Evolutionary conservation across 768 basidiomycete species (phyloP), one percentile per base, ranked within the genome.

Genomic region (Roridomyces roridus): DNA sequence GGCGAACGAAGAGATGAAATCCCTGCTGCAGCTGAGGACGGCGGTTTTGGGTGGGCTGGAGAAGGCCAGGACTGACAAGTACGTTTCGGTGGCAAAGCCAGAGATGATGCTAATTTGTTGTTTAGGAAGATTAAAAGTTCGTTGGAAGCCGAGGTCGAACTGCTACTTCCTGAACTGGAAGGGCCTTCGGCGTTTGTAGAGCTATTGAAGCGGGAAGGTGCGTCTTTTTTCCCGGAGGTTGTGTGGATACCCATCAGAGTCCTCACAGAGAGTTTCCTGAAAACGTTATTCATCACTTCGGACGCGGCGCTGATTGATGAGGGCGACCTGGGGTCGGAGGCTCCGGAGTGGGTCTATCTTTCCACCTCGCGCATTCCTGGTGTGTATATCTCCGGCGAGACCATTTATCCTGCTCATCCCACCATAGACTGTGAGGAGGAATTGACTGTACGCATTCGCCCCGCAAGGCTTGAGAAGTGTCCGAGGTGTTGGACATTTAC

Each of bases 401-500:
- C 21, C 40, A 43, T 39, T n/a, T 15, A n/a, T n/a, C n/a, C n/a
- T n/a, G n/a, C n/a, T n/a, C n/a, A n/a, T n/a, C n/a, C n/a, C n/a
- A n/a, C n/a, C n/a, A n/a, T n/a, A n/a, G n/a, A n/a, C n/a, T n/a
- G n/a, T 50, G 73, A 74, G 21, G 68, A 71, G 34, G 70, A 67
- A 15, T 36, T 87, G 3, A 73, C 70, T 0, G 72, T 93, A 49
- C 79, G 81, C 14, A 75, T 91, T n/a, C 77, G 79, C 17, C 88
- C 91, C 15, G 84, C 92, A 11, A 73, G 70, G 5, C 57, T 72
- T 47, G 66, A 76, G 20, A 96, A 96, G 70, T 98, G 96, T 69
- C 92, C 94, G 21, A 83, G 96, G 15, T 98, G 96, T 70, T 97
- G 96, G 94, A 88, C 85, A 6, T 89, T 81, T 68, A 87, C 85